These are phyloP conservation scores for Phaeomoniella chlamydospora DNA, from an alignment of 2,329 filamentous ascomycete species.

Conservation along the genomic window DNA sequence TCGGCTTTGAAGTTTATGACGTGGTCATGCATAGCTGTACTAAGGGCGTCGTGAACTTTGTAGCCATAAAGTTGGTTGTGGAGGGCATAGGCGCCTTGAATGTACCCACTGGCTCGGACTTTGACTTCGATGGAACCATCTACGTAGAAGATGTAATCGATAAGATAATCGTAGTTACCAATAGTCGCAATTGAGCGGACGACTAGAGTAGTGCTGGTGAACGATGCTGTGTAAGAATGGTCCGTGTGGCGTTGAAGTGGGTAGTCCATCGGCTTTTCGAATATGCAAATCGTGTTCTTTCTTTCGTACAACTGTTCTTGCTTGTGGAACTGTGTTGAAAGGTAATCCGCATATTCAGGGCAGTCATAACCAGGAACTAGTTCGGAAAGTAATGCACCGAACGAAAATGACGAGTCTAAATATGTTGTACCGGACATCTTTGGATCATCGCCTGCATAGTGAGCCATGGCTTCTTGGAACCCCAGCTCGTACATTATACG, in stretches of 20 bases:
- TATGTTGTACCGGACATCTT: constrained; percentile 12
- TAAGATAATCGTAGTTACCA: constrained; percentile 41
- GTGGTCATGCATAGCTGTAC: constrained; percentile 22
- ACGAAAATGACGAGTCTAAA: constrained; percentile 17
- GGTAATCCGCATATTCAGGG: constrained; percentile 14
- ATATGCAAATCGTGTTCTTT: constrained; percentile 20
- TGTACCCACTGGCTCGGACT: constrained; percentile 24
- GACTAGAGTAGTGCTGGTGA: constrained; percentile 21
- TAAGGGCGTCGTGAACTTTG: constrained; percentile 17
- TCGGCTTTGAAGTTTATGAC: constrained; percentile 22
- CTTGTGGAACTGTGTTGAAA: constrained; percentile 10
- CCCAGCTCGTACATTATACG: constrained; percentile 38
- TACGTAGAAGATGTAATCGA: constrained; percentile 35
- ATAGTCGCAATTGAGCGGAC: constrained; percentile 35
- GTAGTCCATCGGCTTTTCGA: constrained; percentile 11
- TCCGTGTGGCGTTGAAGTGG: constrained; percentile 18
- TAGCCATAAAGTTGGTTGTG: constrained; percentile 19
- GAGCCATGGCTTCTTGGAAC: constrained; percentile 37
- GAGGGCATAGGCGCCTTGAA: constrained; percentile 15
- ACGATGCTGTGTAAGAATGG: constrained; percentile 14
- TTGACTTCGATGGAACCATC: constrained; percentile 39
- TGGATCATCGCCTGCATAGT: constrained; percentile 29
- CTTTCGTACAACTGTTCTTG: constrained; percentile 9
- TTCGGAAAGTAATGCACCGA: constrained; percentile 14
- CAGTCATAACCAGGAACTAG: constrained; percentile 16